These are phyloP conservation scores for Dictyostelium intermedium DNA, from an alignment of 78 protist species.

Conservation along the genomic window DNA sequence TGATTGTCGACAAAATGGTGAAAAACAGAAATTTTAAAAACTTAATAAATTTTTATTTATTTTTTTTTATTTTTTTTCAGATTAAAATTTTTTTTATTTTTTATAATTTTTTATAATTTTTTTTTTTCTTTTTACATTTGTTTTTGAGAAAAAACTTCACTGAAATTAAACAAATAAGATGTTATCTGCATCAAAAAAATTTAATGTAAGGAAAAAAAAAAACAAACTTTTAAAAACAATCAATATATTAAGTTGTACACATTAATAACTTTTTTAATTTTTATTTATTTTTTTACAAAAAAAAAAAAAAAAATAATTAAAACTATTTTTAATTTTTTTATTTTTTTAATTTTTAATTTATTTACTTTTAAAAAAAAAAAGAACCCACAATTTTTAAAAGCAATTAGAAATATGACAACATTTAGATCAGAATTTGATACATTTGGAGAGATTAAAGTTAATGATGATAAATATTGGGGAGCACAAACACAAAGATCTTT, in stretches of 20 bases:
- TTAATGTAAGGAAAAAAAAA: background rate
- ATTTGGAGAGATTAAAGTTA: slow-evolving; percentile 87
- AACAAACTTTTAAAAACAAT: too few species aligned
- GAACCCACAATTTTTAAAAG: background rate
- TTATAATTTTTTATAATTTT: too few species aligned
- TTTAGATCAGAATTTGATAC: slow-evolving; percentile 87
- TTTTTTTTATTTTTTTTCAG: background rate
- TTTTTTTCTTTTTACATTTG: too few species aligned
- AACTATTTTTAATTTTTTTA: background rate
- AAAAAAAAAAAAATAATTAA: too few species aligned
- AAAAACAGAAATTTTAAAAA: background rate
- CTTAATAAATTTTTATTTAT: background rate
- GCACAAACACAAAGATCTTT: slow-evolving; percentile 95
- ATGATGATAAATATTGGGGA: slow-evolving; percentile 88
- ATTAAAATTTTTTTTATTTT: too few species aligned
- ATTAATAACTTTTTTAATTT: too few species aligned
- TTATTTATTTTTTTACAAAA: too few species aligned
- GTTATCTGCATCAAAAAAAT: background rate
- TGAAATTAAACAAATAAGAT: background rate
- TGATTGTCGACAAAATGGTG: background rate
- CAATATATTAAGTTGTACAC: too few species aligned
- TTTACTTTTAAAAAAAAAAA: background rate
- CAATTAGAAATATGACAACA: slow-evolving; percentile 51
- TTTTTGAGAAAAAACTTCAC: too few species aligned
- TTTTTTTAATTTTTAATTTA: background rate